A percentile compares a stretch with the other conserved stretches of the same genome.
Conservation (phyloP, 768 basidiomycete species). For the Clavulina sp. region DNA sequence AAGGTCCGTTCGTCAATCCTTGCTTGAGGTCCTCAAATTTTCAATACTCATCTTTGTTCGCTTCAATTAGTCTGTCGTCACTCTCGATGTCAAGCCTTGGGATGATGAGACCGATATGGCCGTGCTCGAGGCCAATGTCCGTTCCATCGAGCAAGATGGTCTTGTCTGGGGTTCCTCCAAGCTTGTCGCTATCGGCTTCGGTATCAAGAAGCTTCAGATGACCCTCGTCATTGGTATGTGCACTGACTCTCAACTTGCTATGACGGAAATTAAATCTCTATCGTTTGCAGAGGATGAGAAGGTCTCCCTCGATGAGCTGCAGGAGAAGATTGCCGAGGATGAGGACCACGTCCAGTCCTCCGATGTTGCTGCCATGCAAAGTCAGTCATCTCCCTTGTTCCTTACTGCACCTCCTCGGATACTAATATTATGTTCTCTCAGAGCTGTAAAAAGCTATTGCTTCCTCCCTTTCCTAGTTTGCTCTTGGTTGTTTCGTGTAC, state of each 20-base stretch:
- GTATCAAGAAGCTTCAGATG: constrained; percentile 83
- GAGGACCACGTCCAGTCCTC: constrained; percentile 84
- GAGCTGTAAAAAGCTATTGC: too few relatives aligned
- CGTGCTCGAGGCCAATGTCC: constrained; percentile 63
- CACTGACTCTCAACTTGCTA: constrained; percentile 20
- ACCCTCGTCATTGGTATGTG: constrained; percentile 32
- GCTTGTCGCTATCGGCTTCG: constrained; percentile 82
- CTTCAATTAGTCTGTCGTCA: constrained; percentile 71
- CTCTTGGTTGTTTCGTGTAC: too few relatives aligned
- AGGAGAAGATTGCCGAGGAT: constrained; percentile 73
- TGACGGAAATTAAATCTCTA: not conserved
- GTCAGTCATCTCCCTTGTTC: constrained; percentile 24
- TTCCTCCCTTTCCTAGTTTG: too few relatives aligned
- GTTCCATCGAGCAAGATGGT: constrained; percentile 75
- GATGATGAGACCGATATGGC: constrained; percentile 98
- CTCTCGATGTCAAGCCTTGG: constrained; percentile 97
- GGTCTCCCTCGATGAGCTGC: constrained; percentile 81
- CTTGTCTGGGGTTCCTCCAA: constrained; percentile 93
- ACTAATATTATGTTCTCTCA: too few relatives aligned
- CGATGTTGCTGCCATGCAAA: constrained; percentile 89
- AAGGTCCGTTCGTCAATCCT: constrained; percentile 37
- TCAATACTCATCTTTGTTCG: constrained; percentile 1
- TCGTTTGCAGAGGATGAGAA: constrained; percentile 70
- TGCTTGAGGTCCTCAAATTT: not conserved
- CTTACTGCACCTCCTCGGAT: too few relatives aligned